Evolutionary conservation across 805 yeast species (phyloP), one percentile per base, ranked within the genome.

Genomic region (Wickerhamomyces rabaulensis): DNA sequence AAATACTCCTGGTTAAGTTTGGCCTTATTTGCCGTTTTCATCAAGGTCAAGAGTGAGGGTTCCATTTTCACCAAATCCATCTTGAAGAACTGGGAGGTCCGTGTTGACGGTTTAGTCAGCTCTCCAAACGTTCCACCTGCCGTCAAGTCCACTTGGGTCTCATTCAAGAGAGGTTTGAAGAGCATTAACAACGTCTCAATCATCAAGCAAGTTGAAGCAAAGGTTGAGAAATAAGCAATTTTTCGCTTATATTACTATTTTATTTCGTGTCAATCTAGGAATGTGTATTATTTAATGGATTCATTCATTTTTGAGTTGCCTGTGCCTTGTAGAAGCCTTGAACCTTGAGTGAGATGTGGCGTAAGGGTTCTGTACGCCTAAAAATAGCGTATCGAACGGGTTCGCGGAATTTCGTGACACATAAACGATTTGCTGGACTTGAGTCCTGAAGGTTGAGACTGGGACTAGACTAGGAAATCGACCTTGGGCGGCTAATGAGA

Each of bases 41-140:
- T 89, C 66, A 87, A 87, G 65, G 65, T 84, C 47, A 79, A 96
- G 65, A 87, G 73, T 62, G 95, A 88, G 61, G 81, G 80, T 54
- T 84, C 94, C 3, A 70, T 79, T 26, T 82, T 80, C 69, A 84
- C 89, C 46, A 82, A 87, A 66, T 70, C 76, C 52, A 81, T 80
- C 27, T 71, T 88, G 61, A 80, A 84, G 68, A 70, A 74, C 44
- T 70, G 84, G 70, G 95, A 87, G 65, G 82, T 85, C 41, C 72
- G 83, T 54, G 54, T 78, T 42, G 86, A 84, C 62, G 80, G 83
- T 17, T 47, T 80, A 16, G 67, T 80, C 38, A 62, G 72, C 37
- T 76, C 79, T 46, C 77, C 83, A 39, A 56, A 69, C n/a, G 68
- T 80, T 17, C 83, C 85, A 16, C 75, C 77, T 12, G 54, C 56